Conservation (phyloP, 1,284 basidiomycete genomes). For the Singerocomus rubriflavus region DNA sequence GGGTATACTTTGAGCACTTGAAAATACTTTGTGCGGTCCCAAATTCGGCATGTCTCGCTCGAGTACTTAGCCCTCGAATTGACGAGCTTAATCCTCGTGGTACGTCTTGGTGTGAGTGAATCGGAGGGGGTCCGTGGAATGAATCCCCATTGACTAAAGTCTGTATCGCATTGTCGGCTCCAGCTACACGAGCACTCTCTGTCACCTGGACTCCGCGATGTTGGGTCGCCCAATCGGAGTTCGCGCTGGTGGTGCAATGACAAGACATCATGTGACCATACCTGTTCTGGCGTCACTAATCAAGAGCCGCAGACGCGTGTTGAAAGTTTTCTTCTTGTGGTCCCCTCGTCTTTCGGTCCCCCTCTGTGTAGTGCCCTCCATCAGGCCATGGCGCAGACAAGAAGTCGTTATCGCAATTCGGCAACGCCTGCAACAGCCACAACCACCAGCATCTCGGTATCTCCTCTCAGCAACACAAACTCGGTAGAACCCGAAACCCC, state of each 20-base stretch:
- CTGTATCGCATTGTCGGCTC: too few relatives aligned
- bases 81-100: background rate
- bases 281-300: conserved; percentile 24
- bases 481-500: conserved; percentile 40
- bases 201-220: background rate
- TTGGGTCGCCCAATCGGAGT: conserved; percentile 1
- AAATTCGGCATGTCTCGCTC: conserved; percentile 56
- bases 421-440: conserved; percentile 29
- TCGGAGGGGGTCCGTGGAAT: too few relatives aligned
- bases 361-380: background rate
- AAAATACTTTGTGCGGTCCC: conserved; percentile 61
- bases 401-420: conserved; percentile 13
- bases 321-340: conserved; percentile 19
- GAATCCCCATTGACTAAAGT: too few relatives aligned
- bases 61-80: conserved; percentile 34
- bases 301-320: conserved; percentile 23
- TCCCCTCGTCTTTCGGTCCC: conserved; percentile 11
- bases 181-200: too few relatives aligned
- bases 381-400: conserved; percentile 21
- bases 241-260: conserved; percentile 23
- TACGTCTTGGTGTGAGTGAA: too few relatives aligned
- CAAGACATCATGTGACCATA: conserved; percentile 15
- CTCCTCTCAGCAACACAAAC: conserved; percentile 23
- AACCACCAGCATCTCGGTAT: conserved; percentile 23
- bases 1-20: background rate